Conservation (phyloP, 306 rosid genomes). For the Quercus suber region DNA sequence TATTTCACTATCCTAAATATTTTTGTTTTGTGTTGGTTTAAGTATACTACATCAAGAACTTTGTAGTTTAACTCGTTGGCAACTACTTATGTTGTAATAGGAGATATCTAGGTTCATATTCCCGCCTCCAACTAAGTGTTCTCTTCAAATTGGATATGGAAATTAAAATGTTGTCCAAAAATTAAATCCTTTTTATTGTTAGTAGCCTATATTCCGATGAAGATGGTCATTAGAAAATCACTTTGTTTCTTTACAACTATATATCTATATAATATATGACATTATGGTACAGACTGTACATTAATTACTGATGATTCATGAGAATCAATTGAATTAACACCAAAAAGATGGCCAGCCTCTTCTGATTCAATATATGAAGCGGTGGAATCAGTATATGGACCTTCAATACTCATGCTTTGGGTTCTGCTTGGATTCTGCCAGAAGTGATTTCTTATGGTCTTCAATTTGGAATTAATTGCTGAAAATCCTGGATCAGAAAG, state of each 20-base stretch:
- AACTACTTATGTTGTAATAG: no score
- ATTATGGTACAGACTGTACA: not conserved
- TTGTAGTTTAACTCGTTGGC: no score
- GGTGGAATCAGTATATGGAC: slow-evolving; percentile 45
- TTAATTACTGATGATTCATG: slow-evolving; percentile 2
- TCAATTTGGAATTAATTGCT: slow-evolving; percentile 52
- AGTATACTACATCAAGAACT: no score
- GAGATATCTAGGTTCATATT: no score
- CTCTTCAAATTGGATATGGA: no score
- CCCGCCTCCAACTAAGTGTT: no score
- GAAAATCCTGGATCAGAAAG: slow-evolving; percentile 82
- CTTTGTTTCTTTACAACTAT: not conserved
- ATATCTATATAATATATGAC: not conserved
- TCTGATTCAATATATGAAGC: slow-evolving; percentile 45
- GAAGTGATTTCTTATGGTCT: slow-evolving; percentile 67
- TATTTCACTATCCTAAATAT: no score
- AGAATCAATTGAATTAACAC: slow-evolving; percentile 33
- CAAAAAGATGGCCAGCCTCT: slow-evolving; percentile 33
- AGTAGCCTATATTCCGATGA: no score
- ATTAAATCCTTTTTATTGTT: no score
- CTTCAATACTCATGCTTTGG: slow-evolving; percentile 50
- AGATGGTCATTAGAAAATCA: no score
- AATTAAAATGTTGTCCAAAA: no score
- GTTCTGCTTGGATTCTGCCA: slow-evolving; percentile 72
- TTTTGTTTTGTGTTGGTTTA: no score